These are phyloP conservation scores for Smittium culicis DNA, from an alignment of 371 early-diverging fungal genomes.

Conservation along the genomic window DNA sequence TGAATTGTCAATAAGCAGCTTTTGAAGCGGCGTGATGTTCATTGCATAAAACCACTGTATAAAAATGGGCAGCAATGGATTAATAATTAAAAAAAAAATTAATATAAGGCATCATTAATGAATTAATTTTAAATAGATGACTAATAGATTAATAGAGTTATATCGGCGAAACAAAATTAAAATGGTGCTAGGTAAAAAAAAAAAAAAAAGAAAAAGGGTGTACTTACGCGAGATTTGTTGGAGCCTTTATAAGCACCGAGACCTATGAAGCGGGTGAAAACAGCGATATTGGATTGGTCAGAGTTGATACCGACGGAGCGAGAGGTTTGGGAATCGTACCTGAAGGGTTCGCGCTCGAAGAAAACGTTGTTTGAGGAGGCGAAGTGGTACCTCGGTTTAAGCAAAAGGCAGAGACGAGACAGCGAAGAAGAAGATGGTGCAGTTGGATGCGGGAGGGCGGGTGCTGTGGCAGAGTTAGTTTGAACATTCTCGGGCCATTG, in stretches of 20 bases:
- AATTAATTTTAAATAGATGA: background rate
- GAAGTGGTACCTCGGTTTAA: slow-evolving; percentile 81
- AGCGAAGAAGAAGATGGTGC: too few relatives aligned
- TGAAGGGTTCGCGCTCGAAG: slow-evolving; percentile 75
- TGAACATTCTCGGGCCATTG: slow-evolving; percentile 2
- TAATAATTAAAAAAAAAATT: too few relatives aligned
- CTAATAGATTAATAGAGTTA: background rate
- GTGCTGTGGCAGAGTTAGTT: too few relatives aligned
- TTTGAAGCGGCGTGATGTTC: slow-evolving; percentile 54
- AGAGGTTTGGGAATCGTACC: slow-evolving; percentile 35
- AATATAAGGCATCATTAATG: too few relatives aligned
- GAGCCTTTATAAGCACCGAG: slow-evolving; percentile 35
- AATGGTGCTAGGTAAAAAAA: too few relatives aligned
- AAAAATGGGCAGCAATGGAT: too few relatives aligned
- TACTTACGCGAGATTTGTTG: slow-evolving; percentile 14
- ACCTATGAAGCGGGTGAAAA: slow-evolving; percentile 68
- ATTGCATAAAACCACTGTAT: slow-evolving; percentile 84
- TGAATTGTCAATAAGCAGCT: slow-evolving; percentile 29
- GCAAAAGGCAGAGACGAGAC: slow-evolving; percentile 36
- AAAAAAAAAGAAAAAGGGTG: background rate
- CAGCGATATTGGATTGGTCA: slow-evolving; percentile 31
- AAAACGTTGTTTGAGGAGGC: slow-evolving; percentile 48
- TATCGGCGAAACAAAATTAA: too few relatives aligned
- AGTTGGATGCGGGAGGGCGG: too few relatives aligned
- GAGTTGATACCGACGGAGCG: too few relatives aligned